Conservation (phyloP, 164 flowering plant genomes). For the Pachysandra terminalis region DNA sequence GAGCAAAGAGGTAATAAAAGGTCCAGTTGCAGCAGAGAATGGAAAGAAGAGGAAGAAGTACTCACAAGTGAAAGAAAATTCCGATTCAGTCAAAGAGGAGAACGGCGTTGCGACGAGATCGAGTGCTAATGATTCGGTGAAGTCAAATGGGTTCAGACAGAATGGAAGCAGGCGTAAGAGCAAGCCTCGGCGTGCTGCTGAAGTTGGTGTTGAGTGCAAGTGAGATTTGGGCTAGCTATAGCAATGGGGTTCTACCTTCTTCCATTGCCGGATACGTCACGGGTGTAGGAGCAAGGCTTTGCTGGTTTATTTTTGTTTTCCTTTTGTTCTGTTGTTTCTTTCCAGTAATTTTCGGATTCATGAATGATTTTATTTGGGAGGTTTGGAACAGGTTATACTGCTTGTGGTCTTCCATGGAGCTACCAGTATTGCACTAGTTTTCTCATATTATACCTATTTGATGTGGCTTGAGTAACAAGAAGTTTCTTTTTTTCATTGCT, state of each 20-base stretch:
- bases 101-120: conserved; percentile 39
- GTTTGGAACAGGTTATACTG: conserved; percentile 5
- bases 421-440: too few relatives aligned
- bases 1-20: conserved; percentile 35
- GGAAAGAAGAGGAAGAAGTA: conserved; percentile 57
- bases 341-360: conserved; percentile 6
- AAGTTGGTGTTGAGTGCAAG: conserved; percentile 74
- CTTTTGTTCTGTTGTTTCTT: conserved; percentile 15
- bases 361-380: conserved; percentile 24
- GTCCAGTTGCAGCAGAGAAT: conserved; percentile 30
- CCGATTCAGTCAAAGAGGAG: conserved; percentile 44
- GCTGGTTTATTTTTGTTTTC: conserved; percentile 20
- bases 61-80: conserved; percentile 41
- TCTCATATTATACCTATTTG: too few relatives aligned
- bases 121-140: conserved; percentile 33
- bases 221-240: conserved; percentile 26
- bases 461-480: too few relatives aligned
- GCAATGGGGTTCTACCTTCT: conserved; percentile 9
- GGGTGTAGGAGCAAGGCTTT: conserved; percentile 21
- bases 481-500: too few relatives aligned
- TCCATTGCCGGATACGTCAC: conserved; percentile 5
- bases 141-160: conserved; percentile 60
- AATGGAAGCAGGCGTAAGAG: conserved; percentile 69
- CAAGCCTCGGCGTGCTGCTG: conserved; percentile 84
- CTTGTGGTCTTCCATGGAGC: neutral